phyloP scores from a whole-genome alignment of 1,284 basidiomycete species.

The Waitea zeae region DNA sequence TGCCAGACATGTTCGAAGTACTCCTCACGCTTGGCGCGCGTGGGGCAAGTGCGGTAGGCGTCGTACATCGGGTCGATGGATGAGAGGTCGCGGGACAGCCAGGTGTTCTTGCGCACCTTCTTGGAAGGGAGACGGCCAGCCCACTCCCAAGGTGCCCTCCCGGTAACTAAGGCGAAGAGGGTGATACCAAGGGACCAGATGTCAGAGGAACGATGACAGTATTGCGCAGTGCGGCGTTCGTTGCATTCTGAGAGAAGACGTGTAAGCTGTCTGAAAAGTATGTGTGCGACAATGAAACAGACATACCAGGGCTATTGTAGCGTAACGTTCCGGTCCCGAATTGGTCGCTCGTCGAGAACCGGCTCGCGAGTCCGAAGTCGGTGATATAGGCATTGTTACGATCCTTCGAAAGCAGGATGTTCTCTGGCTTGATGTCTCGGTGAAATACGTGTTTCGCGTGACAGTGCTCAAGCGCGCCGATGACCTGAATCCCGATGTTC shows the following conservation, averaged over 20 bases:
- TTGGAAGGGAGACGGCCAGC: no score
- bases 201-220: constrained; percentile 66
- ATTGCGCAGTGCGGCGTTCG: no score
- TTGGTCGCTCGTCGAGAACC: no score
- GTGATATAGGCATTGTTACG: constrained; percentile 31
- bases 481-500: constrained; percentile 28
- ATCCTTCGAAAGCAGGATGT: constrained; percentile 27
- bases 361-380: constrained; percentile 47
- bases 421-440: constrained; percentile 47
- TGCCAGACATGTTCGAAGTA: no score
- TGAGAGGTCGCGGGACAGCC: no score
- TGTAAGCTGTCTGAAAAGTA: constrained; percentile 1
- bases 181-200: constrained; percentile 86
- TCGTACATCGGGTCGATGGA: no score
- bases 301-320: constrained; percentile 29
- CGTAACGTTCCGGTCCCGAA: constrained; percentile 43
- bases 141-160: constrained; percentile 77
- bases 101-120: no score
- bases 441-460: constrained; percentile 37
- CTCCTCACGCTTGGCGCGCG: constrained; percentile 49
- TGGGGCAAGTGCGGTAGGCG: no score
- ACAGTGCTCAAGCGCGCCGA: constrained; percentile 32
- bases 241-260: constrained; percentile 57
- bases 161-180: constrained; percentile 75
- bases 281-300: constrained; percentile 2